Evolutionary conservation across 2,329 filamentous ascomycete species (phyloP).

Genomic region (Chrysosphaeria jannelii): DNA sequence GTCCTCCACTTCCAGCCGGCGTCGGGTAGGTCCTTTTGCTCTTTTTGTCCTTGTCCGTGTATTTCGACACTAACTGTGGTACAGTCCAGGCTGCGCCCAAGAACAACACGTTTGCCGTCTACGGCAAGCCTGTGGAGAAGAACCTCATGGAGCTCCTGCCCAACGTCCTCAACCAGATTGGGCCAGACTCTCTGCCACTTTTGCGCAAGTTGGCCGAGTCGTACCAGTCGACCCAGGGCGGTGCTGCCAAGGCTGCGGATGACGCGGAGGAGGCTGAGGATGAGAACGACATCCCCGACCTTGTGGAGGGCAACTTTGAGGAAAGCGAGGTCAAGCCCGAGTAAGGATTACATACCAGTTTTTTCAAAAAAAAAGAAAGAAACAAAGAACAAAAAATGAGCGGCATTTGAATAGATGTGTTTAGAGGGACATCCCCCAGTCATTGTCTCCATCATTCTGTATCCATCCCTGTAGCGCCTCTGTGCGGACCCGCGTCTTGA

Average conservation of each 20-base stretch:
- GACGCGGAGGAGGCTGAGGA: slow-evolving; percentile 47
- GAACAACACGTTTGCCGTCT: slow-evolving; percentile 98
- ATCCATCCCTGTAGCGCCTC: slow-evolving; percentile 3
- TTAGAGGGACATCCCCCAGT: slow-evolving; percentile 1
- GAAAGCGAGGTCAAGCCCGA: slow-evolving; percentile 93
- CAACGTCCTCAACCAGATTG: slow-evolving; percentile 97
- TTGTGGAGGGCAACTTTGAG: slow-evolving; percentile 97
- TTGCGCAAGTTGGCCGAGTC: slow-evolving; percentile 96
- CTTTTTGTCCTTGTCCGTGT: too few species aligned
- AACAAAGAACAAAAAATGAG: neutral
- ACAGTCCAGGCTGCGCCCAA: slow-evolving; percentile 88
- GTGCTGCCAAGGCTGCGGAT: slow-evolving; percentile 53
- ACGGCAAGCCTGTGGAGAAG: slow-evolving; percentile 96
- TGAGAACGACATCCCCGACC: slow-evolving; percentile 85
- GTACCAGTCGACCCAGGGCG: slow-evolving; percentile 94
- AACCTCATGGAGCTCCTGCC: slow-evolving; percentile 98
- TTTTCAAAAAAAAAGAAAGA: too few species aligned
- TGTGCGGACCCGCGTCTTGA: slow-evolving; percentile 2
- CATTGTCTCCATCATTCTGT: slow-evolving; percentile 2
- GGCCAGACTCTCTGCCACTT: slow-evolving; percentile 87
- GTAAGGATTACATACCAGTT: slow-evolving; percentile 20
- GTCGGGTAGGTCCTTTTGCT: slow-evolving; percentile 39
- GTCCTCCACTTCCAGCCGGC: slow-evolving; percentile 97
- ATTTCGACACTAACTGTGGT: neutral
- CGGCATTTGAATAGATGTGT: neutral